Conservation (phyloP, 768 basidiomycete species). For the Coprinellus micaceus region DNA sequence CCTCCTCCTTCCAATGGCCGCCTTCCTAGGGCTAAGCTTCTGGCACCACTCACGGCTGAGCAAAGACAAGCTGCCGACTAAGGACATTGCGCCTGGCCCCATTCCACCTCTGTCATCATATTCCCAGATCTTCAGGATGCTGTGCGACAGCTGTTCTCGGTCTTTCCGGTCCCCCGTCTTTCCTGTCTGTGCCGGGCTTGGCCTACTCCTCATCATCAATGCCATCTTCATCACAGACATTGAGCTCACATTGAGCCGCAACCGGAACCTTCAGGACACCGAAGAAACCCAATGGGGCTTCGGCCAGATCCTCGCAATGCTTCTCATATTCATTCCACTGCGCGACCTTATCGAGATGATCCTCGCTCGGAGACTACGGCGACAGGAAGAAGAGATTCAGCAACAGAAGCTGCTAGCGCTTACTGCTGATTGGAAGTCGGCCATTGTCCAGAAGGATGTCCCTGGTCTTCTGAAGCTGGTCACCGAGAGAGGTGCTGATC, state of each 20-base stretch:
- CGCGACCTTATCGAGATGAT: slow-evolving; percentile 1
- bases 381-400: background rate
- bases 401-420: no score
- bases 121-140: no score
- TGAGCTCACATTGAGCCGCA: slow-evolving; percentile 3
- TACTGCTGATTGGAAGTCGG: background rate
- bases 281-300: slow-evolving; percentile 7
- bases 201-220: slow-evolving; percentile 3
- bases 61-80: no score
- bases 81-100: background rate
- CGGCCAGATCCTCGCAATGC: background rate
- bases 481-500: background rate
- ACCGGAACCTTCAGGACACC: background rate
- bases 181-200: background rate
- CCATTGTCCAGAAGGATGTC: background rate
- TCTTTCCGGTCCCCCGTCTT: background rate
- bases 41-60: background rate
- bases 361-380: background rate
- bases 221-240: slow-evolving; percentile 7
- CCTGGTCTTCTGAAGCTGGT: background rate
- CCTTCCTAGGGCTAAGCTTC: background rate
- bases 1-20: slow-evolving; percentile 1
- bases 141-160: no score
- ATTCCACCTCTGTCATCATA: background rate
- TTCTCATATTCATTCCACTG: background rate